Evolutionary conservation across 2,329 filamentous ascomycete species (phyloP).

Genomic region (Colletotrichum gloeosporioides): DNA sequence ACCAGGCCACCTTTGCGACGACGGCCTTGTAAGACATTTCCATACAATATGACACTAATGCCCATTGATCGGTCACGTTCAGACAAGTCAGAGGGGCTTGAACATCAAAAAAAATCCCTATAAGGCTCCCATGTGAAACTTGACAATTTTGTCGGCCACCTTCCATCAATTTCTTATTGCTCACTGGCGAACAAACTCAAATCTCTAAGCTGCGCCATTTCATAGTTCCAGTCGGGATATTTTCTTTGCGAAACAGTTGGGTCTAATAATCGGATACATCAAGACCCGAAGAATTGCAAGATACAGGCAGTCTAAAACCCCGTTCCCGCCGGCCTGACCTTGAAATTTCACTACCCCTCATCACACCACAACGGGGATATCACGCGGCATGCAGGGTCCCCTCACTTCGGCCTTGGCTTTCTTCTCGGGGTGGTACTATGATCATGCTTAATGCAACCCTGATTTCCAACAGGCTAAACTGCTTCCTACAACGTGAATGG

Average conservation of each 20-base stretch:
- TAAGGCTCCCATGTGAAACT: not conserved
- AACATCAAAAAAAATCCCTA: not conserved
- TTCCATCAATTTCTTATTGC: not conserved
- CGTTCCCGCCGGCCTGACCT: not conserved
- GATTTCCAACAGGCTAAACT: not conserved
- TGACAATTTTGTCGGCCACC: rapidly evolving
- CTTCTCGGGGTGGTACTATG: not conserved
- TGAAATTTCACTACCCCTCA: not conserved
- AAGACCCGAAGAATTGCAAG: not conserved
- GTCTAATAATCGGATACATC: not conserved
- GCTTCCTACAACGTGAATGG: not conserved
- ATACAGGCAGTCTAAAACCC: not conserved
- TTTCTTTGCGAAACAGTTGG: not conserved
- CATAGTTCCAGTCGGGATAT: not conserved
- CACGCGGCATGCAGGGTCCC: not conserved
- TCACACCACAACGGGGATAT: not conserved
- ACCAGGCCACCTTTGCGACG: not conserved
- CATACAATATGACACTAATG: not conserved
- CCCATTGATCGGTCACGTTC: not conserved
- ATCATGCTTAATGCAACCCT: not conserved
- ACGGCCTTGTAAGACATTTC: not conserved
- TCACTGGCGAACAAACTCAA: not conserved
- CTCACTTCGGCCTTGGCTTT: not conserved
- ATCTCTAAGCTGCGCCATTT: not conserved
- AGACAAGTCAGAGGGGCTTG: not conserved